Base-by-base conservation (phyloP, 2,329 filamentous ascomycete species). In the Rutstroemia sp. region DNA sequence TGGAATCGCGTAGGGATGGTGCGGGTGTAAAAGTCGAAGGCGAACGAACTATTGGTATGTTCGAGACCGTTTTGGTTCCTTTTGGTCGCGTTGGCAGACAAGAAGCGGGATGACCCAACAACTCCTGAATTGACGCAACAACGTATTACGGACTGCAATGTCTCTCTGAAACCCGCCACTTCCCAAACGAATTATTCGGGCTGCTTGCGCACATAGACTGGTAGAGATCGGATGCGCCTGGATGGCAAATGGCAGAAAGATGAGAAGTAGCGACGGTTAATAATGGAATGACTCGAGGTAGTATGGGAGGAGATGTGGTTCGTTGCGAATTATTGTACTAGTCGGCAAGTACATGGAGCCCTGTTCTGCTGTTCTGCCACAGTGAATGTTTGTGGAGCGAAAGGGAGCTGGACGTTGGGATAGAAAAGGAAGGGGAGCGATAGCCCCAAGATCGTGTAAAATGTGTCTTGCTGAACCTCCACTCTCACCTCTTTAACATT, bases 281-380 rank as follows among this genome's bases (percentile, higher is more conserved):
- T 57, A 52, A 23, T 45, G 47, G 58, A 51, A 59, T 30, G 51
- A 51, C 41, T 39, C 19, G 27, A 49, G 19, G 9, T 23, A 19
- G 44, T 37, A 39, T 39, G 42, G 41, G 42, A 54, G 52, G 23
- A 23, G 23, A 49, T 34, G 27, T 48, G 27, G 16, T 27, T 54
- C 19, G 14, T 21, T 21, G 38, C 41, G 42, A 41, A 14, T 48
- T 30, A 19, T 49, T 41, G 38, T 41, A 41, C 38, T 25, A n/a
- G 21, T 48, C n/a, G 62, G 61, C 41, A 61, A 49, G 56, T 52
- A 63, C 64, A 65, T 66, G 60, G 60, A 67, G 49, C 10, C 30
- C 47, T 45, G 27, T 30, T 30, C 27, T 60, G 49, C 57, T 60
- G 54, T 46, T 39, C 38, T 48, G 21, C 52, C 51, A 61, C 50